phyloP scores from a whole-genome alignment of 2,329 filamentous ascomycete species.

The Penicillium psychrosexuale region DNA sequence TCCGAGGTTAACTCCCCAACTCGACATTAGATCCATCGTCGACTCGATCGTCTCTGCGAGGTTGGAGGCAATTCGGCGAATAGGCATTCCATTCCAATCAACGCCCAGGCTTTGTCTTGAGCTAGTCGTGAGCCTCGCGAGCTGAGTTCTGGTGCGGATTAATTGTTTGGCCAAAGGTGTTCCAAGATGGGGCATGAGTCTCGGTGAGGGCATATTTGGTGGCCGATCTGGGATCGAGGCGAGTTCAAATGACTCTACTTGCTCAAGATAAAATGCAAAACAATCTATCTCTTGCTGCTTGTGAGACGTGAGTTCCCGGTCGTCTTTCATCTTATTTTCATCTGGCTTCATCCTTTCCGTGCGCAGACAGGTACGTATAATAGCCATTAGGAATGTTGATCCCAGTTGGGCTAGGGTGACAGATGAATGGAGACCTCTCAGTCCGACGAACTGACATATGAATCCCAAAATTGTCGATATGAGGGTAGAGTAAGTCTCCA shows the following conservation, averaged over 20 bases:
- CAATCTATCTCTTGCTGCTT: constrained; percentile 35
- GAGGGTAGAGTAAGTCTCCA: constrained; percentile 25
- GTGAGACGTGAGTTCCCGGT: constrained; percentile 20
- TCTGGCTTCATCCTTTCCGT: constrained; percentile 31
- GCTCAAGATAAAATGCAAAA: constrained; percentile 30
- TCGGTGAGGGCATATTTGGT: constrained; percentile 6
- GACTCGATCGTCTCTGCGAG: constrained; percentile 26
- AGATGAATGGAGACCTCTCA: constrained; percentile 38
- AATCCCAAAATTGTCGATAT: constrained; percentile 33
- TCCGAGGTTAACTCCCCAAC: constrained; percentile 16
- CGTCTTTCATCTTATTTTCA: constrained; percentile 26
- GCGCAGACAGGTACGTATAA: constrained; percentile 35
- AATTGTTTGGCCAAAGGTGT: constrained; percentile 5
- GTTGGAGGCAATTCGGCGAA: constrained; percentile 21
- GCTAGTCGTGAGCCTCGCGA: constrained; percentile 24
- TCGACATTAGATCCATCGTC: constrained; percentile 30
- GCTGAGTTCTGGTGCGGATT: constrained; percentile 21
- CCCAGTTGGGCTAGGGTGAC: constrained; percentile 38
- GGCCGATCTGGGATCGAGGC: constrained; percentile 2
- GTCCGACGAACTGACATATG: constrained; percentile 40
- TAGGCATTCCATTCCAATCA: constrained; percentile 30
- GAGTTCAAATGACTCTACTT: constrained; percentile 24
- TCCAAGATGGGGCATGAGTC: fast-evolving
- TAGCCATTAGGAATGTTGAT: constrained; percentile 37
- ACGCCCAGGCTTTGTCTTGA: constrained; percentile 3